A percentile compares a stretch with the other conserved stretches of the same genome.
These are phyloP conservation scores for Lipomyces chichibuensis DNA, from an alignment of 805 yeast genomes.

Conservation along the genomic window DNA sequence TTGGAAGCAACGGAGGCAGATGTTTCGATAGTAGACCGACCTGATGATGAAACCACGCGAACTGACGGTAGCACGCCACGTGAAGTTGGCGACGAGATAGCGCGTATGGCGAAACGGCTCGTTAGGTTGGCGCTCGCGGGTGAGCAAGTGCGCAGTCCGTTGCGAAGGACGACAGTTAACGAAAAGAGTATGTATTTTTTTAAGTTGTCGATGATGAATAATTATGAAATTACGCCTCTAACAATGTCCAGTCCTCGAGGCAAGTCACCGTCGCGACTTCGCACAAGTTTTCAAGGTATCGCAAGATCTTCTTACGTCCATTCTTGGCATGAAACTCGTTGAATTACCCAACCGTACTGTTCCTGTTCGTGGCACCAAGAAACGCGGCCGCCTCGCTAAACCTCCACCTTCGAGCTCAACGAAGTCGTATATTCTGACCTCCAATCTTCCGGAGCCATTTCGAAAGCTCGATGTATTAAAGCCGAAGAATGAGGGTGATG, in stretches of 20 bases:
- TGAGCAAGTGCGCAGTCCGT: conserved; percentile 21
- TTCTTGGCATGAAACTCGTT: conserved; percentile 22
- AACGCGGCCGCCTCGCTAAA: conserved; percentile 1
- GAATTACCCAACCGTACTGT: conserved; percentile 28
- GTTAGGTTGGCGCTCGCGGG: conserved; percentile 26
- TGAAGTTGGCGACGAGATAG: conserved; percentile 15
- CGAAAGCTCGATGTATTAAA: conserved; percentile 10
- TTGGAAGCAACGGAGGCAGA: neutral
- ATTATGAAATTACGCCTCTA: neutral
- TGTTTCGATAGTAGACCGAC: neutral
- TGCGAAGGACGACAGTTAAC: conserved; percentile 23
- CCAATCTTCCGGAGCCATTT: conserved; percentile 18
- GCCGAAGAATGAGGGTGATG: conserved; percentile 19
- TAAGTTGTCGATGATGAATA: too few relatives aligned
- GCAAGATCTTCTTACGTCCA: conserved; percentile 14
- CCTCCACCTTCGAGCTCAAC: conserved; percentile 3
- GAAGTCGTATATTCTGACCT: conserved; percentile 16
- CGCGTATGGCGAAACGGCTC: conserved; percentile 32
- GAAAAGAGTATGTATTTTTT: conserved; percentile 21
- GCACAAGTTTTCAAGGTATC: conserved; percentile 20
- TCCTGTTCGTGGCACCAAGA: conserved; percentile 6
- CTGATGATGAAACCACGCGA: neutral
- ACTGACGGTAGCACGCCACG: conserved; percentile 1
- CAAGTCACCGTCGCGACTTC: conserved; percentile 23
- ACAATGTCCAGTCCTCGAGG: conserved; percentile 22